Evolutionary conservation across 441 rosid genomes (phyloP), one percentile per base, ranked within the genome.

Genomic region (Pelargonium australe): DNA sequence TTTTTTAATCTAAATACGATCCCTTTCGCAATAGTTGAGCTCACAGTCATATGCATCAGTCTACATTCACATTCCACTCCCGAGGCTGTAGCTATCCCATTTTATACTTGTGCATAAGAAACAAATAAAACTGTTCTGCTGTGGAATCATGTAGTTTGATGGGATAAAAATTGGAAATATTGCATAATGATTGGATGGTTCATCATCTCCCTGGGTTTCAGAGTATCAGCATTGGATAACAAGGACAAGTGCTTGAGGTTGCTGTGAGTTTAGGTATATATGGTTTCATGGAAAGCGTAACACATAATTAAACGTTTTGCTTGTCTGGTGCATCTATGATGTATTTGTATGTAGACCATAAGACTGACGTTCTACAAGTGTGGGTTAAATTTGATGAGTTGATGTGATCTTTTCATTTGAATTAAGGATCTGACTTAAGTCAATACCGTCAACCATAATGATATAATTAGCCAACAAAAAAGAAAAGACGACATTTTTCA

Each of bases 71-170:
- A 12, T 43, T 43, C 5, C 12, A 43, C 12, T 43, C 47, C 47
- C 0, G 47, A 34, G 47, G 3, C 2, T 43, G 47, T 43, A 43
- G 40, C 47, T 43, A 7, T 10, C 11, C 47, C 47, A 19, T 57
- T 57, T 57, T 57, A 19, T 57, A 19, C 19, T 57, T 57, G 60
- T 57, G 62, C 62, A 57, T 19, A 57, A 6, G 62, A 57, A 57
- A 57, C 62, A 57, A 19, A 43, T 43, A 43, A 57, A 57, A 57
- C 62, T 28, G 19, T 57, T 57, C 19, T 17, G 1, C 7, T 19
- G 2, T 57, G 25, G 62, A 17, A 7, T 9, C 19, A 8, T 7
- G 12, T 57, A 57, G 10, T 55, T 16, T 7, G 25, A 16, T 17
- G 61, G 25, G 10, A 43, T 34, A 55, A 55, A 55, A 16, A 11